Base-by-base conservation (phyloP, 345 rosid genomes). In the Brassica juncea region DNA sequence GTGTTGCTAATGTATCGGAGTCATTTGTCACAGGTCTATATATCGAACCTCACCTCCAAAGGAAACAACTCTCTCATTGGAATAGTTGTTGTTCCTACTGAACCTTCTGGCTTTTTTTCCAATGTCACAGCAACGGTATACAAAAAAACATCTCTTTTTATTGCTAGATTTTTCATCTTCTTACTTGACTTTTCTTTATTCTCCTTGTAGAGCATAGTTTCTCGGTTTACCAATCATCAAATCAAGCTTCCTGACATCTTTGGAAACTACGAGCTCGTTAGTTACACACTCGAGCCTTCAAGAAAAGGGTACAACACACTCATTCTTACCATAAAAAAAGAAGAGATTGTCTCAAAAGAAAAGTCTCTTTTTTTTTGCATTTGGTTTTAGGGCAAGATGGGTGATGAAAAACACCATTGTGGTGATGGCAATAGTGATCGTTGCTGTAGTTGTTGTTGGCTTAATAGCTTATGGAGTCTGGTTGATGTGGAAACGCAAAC, bases 211-310 rank as follows among this genome's bases (percentile, higher is more conserved):
- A 82, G 78, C 52, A 88, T 93, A 72, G 87, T 93, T 66, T 77
- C 92, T 39, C 86, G 68, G 75, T 87, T 93, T 83, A 82, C 86
- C 27, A 92, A 89, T 73, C 90, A 89, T 68, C 90, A 64, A 11
- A 61, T 93, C 77, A 84, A 70, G 68, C 93, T 95, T 82, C 97
- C 97, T 57, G 84, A 84, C 52, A 71, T 71, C 34, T 91, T 86
- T 14, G 97, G 96, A 84, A 83, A 70, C 80, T 93, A 93, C 28
- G 47, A 86, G 81, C 81, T 90, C 75, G 69, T 91, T 49, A 68
- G 74, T 6, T 90, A 96, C 93, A 84, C 90, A 80, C 80, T 91
- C 62, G 85, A 88, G 84, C 91, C 91, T 70, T 77, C 81, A 35
- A 61, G 25, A 57, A 58, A 84, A 49, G 68, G 83, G 97, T 92